A percentile compares a stretch with the other conserved stretches of the same genome.
Conservation (phyloP, 306 rosid species). For the Corylus americana region DNA sequence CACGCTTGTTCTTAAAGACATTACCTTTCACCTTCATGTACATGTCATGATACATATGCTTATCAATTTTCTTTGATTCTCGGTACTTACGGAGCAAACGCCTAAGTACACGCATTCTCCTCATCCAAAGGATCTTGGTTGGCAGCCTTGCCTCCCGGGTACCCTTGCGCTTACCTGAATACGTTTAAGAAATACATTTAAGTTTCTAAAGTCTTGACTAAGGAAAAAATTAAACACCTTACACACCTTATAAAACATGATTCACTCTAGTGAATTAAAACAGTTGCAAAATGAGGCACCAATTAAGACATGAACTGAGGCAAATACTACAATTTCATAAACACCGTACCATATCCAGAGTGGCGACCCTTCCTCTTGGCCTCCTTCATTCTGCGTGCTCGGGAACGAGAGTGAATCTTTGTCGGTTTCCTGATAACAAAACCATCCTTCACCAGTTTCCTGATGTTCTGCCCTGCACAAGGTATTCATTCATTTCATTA, state of each 20-base stretch:
- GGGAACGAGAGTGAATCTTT: slow-evolving; percentile 64
- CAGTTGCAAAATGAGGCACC: neutral
- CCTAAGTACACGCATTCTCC: slow-evolving; percentile 53
- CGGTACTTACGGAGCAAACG: slow-evolving; percentile 53
- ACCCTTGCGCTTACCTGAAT: slow-evolving; percentile 63
- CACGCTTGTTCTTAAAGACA: slow-evolving; percentile 54
- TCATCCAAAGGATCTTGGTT: slow-evolving; percentile 61
- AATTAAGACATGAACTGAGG: neutral
- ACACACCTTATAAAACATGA: neutral
- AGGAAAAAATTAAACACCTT: neutral
- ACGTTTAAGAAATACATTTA: neutral
- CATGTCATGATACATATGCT: slow-evolving; percentile 55
- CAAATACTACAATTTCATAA: neutral
- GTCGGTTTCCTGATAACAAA: slow-evolving; percentile 65
- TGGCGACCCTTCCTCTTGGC: slow-evolving; percentile 70
- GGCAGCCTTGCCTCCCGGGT: slow-evolving; percentile 67
- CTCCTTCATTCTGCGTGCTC: slow-evolving; percentile 65
- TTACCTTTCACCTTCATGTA: slow-evolving; percentile 60
- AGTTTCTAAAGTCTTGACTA: neutral
- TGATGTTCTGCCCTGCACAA: slow-evolving; percentile 53
- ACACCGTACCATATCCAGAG: slow-evolving; percentile 52
- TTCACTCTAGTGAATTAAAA: neutral
- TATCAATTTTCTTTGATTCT: slow-evolving; percentile 49
- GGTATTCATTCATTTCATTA: neutral
- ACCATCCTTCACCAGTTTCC: slow-evolving; percentile 68